Conservation (phyloP, 306 rosid species). For the Acmispon strigosus region DNA sequence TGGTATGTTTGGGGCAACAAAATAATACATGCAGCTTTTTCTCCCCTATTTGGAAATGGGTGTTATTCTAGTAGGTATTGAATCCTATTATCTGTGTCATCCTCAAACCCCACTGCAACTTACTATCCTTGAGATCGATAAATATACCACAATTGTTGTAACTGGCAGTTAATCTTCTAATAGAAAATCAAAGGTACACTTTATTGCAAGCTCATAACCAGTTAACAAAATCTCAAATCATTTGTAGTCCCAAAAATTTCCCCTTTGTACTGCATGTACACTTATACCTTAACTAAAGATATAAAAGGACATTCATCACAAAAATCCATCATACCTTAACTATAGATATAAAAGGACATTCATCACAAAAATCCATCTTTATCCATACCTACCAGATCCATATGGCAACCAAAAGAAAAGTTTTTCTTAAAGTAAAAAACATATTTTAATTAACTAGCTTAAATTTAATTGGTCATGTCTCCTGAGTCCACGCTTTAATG, state of each 20-base stretch:
- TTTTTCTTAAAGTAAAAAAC: not conserved
- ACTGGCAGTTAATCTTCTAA: slow-evolving; percentile 1
- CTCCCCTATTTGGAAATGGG: not conserved
- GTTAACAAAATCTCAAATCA: not conserved
- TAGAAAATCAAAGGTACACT: not conserved
- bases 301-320: not conserved
- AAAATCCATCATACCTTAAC: not conserved
- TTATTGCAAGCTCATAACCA: not conserved
- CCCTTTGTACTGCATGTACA: not conserved
- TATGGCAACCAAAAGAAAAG: not conserved
- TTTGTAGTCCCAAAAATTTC: not conserved
- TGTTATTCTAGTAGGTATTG: not conserved
- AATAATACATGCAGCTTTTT: not conserved
- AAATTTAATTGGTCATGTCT: not conserved
- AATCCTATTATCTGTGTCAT: not conserved
- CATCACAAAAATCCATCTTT: not conserved
- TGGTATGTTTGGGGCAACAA: too few relatives aligned
- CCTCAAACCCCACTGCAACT: not conserved
- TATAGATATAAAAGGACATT: not conserved
- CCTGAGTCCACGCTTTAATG: not conserved
- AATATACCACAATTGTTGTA: not conserved
- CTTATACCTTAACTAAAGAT: not conserved
- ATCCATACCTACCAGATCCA: not conserved
- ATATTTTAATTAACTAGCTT: not conserved
- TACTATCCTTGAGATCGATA: not conserved